Evolutionary conservation across 2,329 filamentous ascomycete species (phyloP).

Genomic region (Pseudogymnoascus sp.): DNA sequence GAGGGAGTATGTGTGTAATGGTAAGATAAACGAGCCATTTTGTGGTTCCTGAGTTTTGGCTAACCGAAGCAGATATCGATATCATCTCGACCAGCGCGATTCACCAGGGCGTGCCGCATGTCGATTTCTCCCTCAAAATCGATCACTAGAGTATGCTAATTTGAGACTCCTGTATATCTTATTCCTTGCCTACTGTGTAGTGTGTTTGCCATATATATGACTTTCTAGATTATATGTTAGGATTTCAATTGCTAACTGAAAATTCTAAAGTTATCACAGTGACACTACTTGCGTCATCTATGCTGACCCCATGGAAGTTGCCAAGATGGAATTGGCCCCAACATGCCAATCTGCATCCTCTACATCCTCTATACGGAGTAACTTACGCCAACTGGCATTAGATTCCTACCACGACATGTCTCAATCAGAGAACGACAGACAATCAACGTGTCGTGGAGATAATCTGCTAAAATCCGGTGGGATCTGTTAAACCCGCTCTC

Average conservation of each 20-base stretch:
- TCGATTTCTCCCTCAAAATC: slow-evolving; percentile 96
- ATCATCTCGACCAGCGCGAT: slow-evolving; percentile 95
- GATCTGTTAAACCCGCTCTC: neutral
- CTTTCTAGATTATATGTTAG: neutral
- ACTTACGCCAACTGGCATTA: neutral
- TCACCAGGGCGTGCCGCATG: slow-evolving; percentile 86
- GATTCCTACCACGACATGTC: neutral
- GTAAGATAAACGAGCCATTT: slow-evolving; percentile 36
- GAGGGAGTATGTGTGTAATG: slow-evolving; percentile 65
- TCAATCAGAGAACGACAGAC: neutral
- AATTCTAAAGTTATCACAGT: neutral
- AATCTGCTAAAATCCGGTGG: neutral
- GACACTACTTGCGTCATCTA: neutral
- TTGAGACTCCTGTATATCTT: neutral
- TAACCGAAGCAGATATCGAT: slow-evolving; percentile 62
- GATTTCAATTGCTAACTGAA: neutral
- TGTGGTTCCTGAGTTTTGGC: slow-evolving; percentile 15
- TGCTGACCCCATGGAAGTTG: neutral
- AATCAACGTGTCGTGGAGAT: neutral
- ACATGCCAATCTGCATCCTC: neutral
- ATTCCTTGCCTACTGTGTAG: neutral
- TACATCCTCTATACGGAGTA: neutral
- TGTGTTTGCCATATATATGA: neutral
- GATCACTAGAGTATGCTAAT: slow-evolving; percentile 30
- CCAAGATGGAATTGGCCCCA: neutral